A percentile compares a stretch with the other conserved stretches of the same genome.
Conservation (phyloP, 331 rosid genomes). For the Stylosanthes scabra region DNA sequence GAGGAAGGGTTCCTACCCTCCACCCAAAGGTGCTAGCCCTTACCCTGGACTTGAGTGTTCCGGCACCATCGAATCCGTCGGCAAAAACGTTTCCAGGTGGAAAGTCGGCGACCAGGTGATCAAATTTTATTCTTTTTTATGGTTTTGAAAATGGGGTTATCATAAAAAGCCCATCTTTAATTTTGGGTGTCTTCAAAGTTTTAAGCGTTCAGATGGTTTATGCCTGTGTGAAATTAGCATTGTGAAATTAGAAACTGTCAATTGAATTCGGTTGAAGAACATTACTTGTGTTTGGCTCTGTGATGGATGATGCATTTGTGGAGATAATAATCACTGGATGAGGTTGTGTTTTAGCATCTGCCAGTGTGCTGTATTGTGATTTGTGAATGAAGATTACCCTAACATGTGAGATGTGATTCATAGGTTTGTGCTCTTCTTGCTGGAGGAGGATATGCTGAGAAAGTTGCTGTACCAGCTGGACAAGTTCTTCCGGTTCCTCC, state of each 20-base stretch:
- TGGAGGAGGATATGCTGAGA: slow-evolving; percentile 98
- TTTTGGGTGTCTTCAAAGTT: slow-evolving; percentile 19
- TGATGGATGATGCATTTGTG: neutral
- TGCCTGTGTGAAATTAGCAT: slow-evolving; percentile 2
- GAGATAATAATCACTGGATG: neutral
- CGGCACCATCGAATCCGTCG: slow-evolving; percentile 70
- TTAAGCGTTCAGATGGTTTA: neutral
- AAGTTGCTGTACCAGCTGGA: slow-evolving; percentile 84
- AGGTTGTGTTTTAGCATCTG: slow-evolving; percentile 21
- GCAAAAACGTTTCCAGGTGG: slow-evolving; percentile 74
- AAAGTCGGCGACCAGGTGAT: slow-evolving; percentile 83
- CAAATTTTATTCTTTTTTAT: neutral
- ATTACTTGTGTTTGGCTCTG: neutral
- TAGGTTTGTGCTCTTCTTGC: slow-evolving; percentile 92
- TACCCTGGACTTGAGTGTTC: slow-evolving; percentile 89
- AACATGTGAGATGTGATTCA: slow-evolving; percentile 17
- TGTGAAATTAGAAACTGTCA: neutral
- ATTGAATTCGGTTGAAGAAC: slow-evolving; percentile 2
- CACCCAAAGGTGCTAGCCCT: slow-evolving; percentile 76
- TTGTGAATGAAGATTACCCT: slow-evolving; percentile 22
- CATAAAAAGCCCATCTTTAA: neutral
- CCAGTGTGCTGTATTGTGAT: slow-evolving; percentile 16
- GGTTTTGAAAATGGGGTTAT: slow-evolving; percentile 8
- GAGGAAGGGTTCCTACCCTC: slow-evolving; percentile 73
- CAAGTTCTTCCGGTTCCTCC: slow-evolving; percentile 79